A percentile compares a stretch with the other conserved stretches of the same genome.
Evolutionary conservation across 129 eudicot genomes (phyloP).

Genomic region (Artemisia argyi): DNA sequence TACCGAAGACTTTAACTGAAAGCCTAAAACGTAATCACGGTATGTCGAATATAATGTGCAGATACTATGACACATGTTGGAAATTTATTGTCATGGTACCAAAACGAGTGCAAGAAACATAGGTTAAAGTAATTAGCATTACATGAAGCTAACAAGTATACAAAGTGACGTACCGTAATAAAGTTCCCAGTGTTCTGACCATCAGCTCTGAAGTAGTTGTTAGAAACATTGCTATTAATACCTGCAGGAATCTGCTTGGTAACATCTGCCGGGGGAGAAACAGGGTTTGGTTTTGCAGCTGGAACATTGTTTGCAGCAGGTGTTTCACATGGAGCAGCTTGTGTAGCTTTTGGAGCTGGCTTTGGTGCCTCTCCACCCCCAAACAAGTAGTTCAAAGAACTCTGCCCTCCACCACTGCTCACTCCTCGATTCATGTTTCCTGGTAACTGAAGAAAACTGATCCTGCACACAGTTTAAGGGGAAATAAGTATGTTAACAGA

Average conservation of each 20-base stretch:
- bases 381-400: conserved; percentile 61
- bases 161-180: conserved; percentile 41
- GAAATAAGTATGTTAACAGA: not conserved
- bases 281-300: conserved; percentile 27
- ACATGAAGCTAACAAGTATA: conserved; percentile 3
- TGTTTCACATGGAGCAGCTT: conserved; percentile 34
- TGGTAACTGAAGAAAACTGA: not conserved
- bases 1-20: no score
- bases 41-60: no score
- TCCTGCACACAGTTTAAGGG: conserved; percentile 14
- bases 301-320: conserved; percentile 33
- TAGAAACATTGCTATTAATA: conserved; percentile 39
- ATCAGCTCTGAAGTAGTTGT: conserved; percentile 58
- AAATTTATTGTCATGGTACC: no score
- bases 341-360: conserved; percentile 35
- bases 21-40: no score
- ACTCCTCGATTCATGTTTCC: conserved; percentile 52
- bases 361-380: conserved; percentile 59
- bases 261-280: conserved; percentile 43
- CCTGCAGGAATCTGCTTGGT: conserved; percentile 62
- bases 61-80: no score
- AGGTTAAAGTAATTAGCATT: not conserved
- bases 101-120: no score
- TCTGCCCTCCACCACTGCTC: conserved; percentile 66
- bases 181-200: conserved; percentile 71